phyloP scores from a whole-genome alignment of 2,329 filamentous ascomycete genomes.

The Remersonia thermophila region DNA sequence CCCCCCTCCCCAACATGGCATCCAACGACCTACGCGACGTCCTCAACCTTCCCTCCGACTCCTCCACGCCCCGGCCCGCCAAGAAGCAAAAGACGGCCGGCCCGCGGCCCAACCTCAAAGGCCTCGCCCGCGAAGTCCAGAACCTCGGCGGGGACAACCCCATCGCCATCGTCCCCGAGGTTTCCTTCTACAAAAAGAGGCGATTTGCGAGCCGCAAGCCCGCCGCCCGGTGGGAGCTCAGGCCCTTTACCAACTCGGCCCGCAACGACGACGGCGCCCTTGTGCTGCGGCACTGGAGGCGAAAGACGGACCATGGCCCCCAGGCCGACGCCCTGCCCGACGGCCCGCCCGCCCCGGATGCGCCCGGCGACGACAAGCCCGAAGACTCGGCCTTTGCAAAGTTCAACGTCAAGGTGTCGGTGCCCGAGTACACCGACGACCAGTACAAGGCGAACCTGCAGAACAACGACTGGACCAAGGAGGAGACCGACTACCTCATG shows the following conservation, averaged over 20 bases:
- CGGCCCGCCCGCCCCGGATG: conserved; percentile 20
- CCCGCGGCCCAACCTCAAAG: conserved; percentile 48
- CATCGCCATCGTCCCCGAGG: conserved; percentile 52
- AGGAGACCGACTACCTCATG: conserved; percentile 89
- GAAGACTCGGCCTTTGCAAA: conserved; percentile 65
- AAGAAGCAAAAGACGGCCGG: conserved; percentile 65
- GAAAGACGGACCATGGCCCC: conserved; percentile 38
- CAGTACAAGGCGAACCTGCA: conserved; percentile 69
- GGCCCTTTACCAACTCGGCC: conserved; percentile 65
- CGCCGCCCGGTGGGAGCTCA: conserved; percentile 52
- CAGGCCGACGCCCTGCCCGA: conserved; percentile 24
- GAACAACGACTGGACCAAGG: conserved; percentile 70
- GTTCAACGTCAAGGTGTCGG: conserved; percentile 70
- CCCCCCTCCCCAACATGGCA: conserved; percentile 40
- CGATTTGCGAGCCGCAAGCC: conserved; percentile 43
- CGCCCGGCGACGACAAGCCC: conserved; percentile 19
- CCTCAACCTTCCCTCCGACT: conserved; percentile 61
- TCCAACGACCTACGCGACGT: conserved; percentile 79
- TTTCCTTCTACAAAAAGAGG: conserved; percentile 46
- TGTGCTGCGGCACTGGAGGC: conserved; percentile 68
- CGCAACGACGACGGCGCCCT: conserved; percentile 52
- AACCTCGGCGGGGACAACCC: conserved; percentile 54
- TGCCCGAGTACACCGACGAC: conserved; percentile 74
- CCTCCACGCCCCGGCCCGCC: conserved; percentile 39
- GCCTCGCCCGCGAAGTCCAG: conserved; percentile 53